Base-by-base conservation (phyloP, 148 eudicot genomes). In the Beta vulgaris region DNA sequence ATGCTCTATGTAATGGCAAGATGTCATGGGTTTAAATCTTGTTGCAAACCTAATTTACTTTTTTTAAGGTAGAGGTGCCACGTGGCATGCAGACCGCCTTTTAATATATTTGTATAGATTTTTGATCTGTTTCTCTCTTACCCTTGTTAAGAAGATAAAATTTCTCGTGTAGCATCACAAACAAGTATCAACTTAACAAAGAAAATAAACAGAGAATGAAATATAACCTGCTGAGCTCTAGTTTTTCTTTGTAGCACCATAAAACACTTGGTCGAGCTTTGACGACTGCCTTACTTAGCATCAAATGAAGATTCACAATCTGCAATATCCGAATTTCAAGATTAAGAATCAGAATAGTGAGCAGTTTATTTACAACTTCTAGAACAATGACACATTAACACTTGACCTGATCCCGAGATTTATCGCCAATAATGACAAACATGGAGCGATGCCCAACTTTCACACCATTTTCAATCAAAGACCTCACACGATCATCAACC, bases 221-320 rank as follows among this genome's bases (percentile, higher is more conserved):
- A 29, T 13, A 31, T 49, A 79, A 93, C 96, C 98, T 91, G 94
- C 93, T 89, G 25, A 91, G 84, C 67, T 89, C 97, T 66, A 93
- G 95, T 74, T 90, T 88, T 43, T 93, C 90, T 82, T 69, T 93
- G 84, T 93, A 93, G 73, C 98, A 93, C 98, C 98, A 93, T n/a
- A 93, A 83, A 79, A 85, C 97, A 75, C 71, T 76, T 44, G 97
- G 98, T 67, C 86, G 78, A 29, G 93, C 82, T 81, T 91, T 90
- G 21, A 83, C 82, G 72, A 87, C 82, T 6, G 97, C 81, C 62
- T 88, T 86, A 39, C 86, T 80, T 29, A 91, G 87, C 85, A 91
- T 87, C 72, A 76, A 81, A 72, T 93, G 86, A 73, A 93, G 90
- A 84, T 93, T 93, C 73, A 88, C 95, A 85, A 93, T 88, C 98